Evolutionary conservation across 768 basidiomycete species (phyloP).

Genomic region (Leccinum boreale): DNA sequence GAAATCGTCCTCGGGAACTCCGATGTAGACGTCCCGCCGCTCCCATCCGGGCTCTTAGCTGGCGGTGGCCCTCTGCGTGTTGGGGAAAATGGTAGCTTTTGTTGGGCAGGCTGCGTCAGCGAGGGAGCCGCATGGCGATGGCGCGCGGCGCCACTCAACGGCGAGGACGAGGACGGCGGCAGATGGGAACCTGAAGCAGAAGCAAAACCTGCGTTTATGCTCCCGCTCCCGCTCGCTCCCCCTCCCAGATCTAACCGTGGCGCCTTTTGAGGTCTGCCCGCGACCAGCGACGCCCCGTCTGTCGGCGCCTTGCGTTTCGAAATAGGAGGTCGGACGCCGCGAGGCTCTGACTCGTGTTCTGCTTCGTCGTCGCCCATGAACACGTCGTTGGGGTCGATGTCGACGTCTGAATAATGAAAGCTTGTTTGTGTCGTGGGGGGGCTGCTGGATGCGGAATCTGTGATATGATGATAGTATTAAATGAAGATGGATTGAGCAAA

Average conservation of each 20-base stretch:
- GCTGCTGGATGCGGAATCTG: conserved; percentile 22
- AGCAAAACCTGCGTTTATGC: background rate
- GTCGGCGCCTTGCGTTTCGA: conserved; percentile 26
- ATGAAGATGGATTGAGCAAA: background rate
- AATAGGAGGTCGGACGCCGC: conserved; percentile 7
- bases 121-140: background rate
- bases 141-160: background rate
- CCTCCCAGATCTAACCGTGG: conserved; percentile 16
- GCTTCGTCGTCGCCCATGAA: conserved; percentile 23
- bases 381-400: conserved; percentile 7
- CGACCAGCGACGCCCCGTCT: conserved; percentile 5
- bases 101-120: conserved; percentile 10
- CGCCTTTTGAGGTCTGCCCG: conserved; percentile 16
- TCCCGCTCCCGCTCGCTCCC: background rate
- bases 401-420: conserved; percentile 12
- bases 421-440: conserved; percentile 13
- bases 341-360: conserved; percentile 2
- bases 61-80: background rate
- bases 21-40: conserved; percentile 12
- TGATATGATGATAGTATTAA: background rate
- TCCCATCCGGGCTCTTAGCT: background rate
- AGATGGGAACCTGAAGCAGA: background rate
- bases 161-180: background rate
- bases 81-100: background rate
- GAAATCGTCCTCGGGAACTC: conserved; percentile 17